Base-by-base conservation (phyloP, 75 land plant genomes). In the Selaginella tamariscina region DNA sequence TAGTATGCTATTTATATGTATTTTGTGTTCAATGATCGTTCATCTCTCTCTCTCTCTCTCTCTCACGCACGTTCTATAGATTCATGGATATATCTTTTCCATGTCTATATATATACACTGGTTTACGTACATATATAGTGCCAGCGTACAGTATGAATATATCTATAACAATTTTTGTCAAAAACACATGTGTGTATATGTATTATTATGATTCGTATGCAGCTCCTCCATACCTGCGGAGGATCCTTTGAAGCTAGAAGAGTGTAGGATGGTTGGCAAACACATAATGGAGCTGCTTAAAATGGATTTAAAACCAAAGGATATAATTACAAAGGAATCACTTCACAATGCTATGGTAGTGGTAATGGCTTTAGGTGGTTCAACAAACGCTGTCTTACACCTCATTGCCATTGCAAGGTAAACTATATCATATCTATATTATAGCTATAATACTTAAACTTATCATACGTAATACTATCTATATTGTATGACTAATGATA, bases 171-270 rank as follows among this genome's bases (percentile, higher is more conserved):
- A n/a, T n/a, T n/a, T n/a, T n/a, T n/a, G n/a, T n/a, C n/a, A n/a
- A n/a, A n/a, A n/a, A n/a, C n/a, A n/a, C n/a, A n/a, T n/a, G n/a
- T n/a, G n/a, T n/a, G n/a, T n/a, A n/a, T n/a, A n/a, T n/a, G n/a
- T n/a, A n/a, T n/a, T n/a, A n/a, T n/a, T n/a, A n/a, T n/a, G n/a
- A n/a, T n/a, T n/a, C n/a, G n/a, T 5, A 39, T 55, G 30, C 75
- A 91, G 96, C 75, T 90, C 99, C 30, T 95, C 99, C 68, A 90
- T 83, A 31, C 99, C 99, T 2, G 99, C 99, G 26, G 99, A 95
- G 73, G 96, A 95, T 49, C 91, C 88, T 15, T 55, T 95, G 70
- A 95, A 95, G 79, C 64, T 95, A 68, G 81, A 83, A 66, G 98
- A 94, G 59, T 94, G 98, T 32, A 86, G 81, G 56, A 30, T 89